Base-by-base conservation (phyloP, 495 filamentous ascomycete species). In the Podospora fimiseda region DNA sequence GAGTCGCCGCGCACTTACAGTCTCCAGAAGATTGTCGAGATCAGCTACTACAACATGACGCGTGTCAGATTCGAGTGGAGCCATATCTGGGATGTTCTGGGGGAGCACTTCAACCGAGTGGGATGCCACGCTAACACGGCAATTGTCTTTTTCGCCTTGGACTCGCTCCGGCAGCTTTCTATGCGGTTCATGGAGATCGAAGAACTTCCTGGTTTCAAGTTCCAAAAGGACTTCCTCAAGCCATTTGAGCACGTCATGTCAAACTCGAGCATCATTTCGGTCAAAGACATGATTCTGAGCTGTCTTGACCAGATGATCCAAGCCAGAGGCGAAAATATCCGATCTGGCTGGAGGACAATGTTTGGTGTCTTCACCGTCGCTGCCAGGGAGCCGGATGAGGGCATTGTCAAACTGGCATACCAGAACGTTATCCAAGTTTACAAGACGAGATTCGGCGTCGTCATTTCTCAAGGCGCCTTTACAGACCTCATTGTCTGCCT, bases 101-200 rank as follows among this genome's bases (percentile, higher is more conserved):
- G 93, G 16, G 86, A 95, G 64, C 93, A 99, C 68, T 99, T 99
- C 75, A 97, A 96, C 63, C 85, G 89, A 53, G 92, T 98, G 51
- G 94, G 93, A 45, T 97, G 92, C 61, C 91, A 97, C 61, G 84
- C 82, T 51, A 99, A 97, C 68, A 95, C 92, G 0, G 83, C 83
- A 7, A 93, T 97, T 24, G 93, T 99, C 2, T 96, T 94, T 74
- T 97, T 97, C 63, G 94, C 93, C 1, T 75, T 99, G 23, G 91
- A 99, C 65, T 96, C 91, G 0, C 71, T 99, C 37, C 83, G 93
- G 30, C 93, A 99, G 66, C 74, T 99, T 37, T 95, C 91, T 0
- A 97, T 97, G 91, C 85, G 89, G 2, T 99, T 97, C 70, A 88
- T 99, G 85, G 94, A 99, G 70, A 89, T 96, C 54, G 94, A 95